phyloP scores from a whole-genome alignment of 2,329 filamentous ascomycete genomes.

The Capronia coronata region DNA sequence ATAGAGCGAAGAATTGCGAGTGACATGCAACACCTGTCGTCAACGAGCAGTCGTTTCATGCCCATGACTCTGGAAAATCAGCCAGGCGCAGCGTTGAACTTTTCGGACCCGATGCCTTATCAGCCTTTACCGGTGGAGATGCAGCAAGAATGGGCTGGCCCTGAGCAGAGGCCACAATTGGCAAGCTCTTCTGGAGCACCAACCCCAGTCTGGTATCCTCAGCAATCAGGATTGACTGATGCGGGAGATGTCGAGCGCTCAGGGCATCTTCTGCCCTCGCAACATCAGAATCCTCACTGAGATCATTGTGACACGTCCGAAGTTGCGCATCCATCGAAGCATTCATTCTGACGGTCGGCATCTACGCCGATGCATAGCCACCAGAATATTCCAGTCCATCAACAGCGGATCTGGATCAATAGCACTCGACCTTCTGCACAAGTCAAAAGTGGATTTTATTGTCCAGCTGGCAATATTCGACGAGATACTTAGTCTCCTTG shows the following conservation, averaged over 20 bases:
- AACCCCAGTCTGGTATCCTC: constrained; percentile 18
- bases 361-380: no score
- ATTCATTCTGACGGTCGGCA: background rate
- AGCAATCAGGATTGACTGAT: constrained; percentile 6
- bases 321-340: background rate
- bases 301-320: constrained; percentile 10
- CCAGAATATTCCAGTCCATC: no score
- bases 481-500: no score
- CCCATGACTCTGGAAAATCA: constrained; percentile 11
- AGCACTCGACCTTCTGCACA: no score
- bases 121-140: constrained; percentile 11
- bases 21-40: constrained; percentile 12
- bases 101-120: constrained; percentile 11
- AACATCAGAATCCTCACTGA: background rate
- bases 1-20: constrained; percentile 14
- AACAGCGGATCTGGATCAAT: no score
- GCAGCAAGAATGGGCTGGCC: constrained; percentile 13
- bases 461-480: no score
- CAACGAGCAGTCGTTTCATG: constrained; percentile 4
- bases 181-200: constrained; percentile 1
- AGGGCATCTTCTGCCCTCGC: constrained; percentile 10
- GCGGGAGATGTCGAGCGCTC: constrained; percentile 9
- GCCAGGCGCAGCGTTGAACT: constrained; percentile 1
- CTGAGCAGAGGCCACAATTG: constrained; percentile 3
- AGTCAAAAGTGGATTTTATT: no score